Evolutionary conservation across 164 flowering plant genomes (phyloP).

Genomic region (Nymphaea thermarum): DNA sequence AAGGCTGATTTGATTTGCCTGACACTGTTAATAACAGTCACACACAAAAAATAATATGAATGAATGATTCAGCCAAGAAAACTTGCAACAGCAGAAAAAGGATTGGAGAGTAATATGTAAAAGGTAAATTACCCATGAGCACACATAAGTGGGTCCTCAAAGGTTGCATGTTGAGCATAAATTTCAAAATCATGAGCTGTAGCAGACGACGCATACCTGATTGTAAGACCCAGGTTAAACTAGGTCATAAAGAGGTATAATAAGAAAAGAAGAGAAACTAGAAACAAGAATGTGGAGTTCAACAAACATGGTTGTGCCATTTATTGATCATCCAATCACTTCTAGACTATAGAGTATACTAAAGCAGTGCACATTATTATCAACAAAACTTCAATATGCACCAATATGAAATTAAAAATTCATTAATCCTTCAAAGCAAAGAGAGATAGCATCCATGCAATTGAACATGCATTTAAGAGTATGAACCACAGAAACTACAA

Average conservation of each 20-base stretch:
- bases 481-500: no score
- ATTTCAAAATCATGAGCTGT: constrained; percentile 65
- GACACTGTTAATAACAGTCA: constrained; percentile 30
- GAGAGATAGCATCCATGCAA: no score
- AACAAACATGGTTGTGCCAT: background rate
- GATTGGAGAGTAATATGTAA: background rate
- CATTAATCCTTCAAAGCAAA: no score
- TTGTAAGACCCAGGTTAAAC: constrained; percentile 4
- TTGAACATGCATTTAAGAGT: no score
- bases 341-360: background rate
- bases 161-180: constrained; percentile 68
- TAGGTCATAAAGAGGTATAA: background rate
- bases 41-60: constrained; percentile 1
- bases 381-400: no score
- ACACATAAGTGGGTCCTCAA: constrained; percentile 79
- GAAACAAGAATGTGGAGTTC: background rate
- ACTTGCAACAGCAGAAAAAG: background rate
- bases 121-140: constrained; percentile 47
- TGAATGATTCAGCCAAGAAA: background rate
- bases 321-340: background rate
- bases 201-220: constrained; percentile 58
- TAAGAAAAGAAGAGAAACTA: background rate
- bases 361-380: no score
- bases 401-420: no score
- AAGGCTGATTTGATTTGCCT: constrained; percentile 83